These are phyloP conservation scores for Colletotrichum lindemuthianum DNA, from an alignment of 2,329 filamentous ascomycete genomes.

Conservation along the genomic window DNA sequence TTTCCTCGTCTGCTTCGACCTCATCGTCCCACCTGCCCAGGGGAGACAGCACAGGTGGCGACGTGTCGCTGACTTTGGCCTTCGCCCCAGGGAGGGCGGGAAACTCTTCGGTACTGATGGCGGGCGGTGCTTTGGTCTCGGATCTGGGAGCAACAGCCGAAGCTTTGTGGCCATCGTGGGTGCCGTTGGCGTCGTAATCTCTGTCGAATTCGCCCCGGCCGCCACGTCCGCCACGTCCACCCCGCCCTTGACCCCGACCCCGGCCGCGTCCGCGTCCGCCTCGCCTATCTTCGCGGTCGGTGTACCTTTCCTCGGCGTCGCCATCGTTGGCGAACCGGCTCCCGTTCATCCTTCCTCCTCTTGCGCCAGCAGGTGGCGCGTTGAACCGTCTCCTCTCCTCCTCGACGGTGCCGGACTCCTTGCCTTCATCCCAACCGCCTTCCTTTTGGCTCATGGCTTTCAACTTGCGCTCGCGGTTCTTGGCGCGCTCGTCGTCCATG, in stretches of 20 bases:
- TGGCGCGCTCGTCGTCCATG: constrained; percentile 68
- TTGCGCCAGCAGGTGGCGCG: constrained; percentile 51
- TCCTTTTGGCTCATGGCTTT: constrained; percentile 66
- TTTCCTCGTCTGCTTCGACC: constrained; percentile 61
- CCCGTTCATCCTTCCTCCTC: constrained; percentile 50
- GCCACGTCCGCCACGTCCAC: constrained; percentile 45
- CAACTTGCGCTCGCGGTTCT: constrained; percentile 69
- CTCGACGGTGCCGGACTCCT: constrained; percentile 55
- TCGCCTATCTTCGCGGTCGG: constrained; percentile 29
- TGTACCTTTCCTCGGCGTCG: constrained; percentile 39
- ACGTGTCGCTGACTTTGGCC: constrained; percentile 1
- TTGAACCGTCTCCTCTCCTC: constrained; percentile 53
- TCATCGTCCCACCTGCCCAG: constrained; percentile 67
- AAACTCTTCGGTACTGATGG: constrained; percentile 50
- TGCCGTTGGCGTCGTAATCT: constrained; percentile 38
- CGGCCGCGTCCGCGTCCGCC: constrained; percentile 38
- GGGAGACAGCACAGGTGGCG: constrained; percentile 48
- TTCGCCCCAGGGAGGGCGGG: constrained; percentile 47
- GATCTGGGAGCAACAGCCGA: constrained; percentile 38
- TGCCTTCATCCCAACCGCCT: constrained; percentile 69
- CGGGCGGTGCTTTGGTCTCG: constrained; percentile 41
- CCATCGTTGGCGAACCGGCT: constrained; percentile 54
- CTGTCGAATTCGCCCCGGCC: constrained; percentile 45
- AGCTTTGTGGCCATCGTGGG: constrained; percentile 18
- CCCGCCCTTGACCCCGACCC: constrained; percentile 38